These are phyloP conservation scores for Lactarius trivialis DNA, from an alignment of 768 basidiomycete species.

Conservation along the genomic window DNA sequence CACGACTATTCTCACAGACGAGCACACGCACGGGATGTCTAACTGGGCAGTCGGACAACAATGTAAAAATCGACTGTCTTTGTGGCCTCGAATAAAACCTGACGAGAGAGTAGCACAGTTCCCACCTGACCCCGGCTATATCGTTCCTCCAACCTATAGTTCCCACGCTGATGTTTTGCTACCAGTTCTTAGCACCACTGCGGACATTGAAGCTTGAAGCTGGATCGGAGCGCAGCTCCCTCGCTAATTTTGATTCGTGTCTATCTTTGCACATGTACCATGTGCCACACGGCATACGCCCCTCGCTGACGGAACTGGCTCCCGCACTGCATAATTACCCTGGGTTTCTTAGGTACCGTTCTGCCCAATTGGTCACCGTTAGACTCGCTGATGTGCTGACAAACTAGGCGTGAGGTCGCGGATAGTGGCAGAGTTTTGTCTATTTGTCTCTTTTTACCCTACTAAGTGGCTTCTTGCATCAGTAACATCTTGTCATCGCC, in stretches of 20 bases:
- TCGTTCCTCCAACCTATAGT: not conserved
- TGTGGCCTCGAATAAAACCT: not conserved
- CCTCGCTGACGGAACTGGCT: not conserved
- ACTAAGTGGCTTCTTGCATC: not conserved
- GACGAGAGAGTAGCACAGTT: not conserved
- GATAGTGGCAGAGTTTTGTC: not conserved
- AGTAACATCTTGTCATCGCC: not conserved
- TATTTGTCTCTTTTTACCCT: not conserved
- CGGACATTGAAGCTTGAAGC: slow-evolving; percentile 4
- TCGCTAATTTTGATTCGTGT: not conserved
- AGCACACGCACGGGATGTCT: not conserved
- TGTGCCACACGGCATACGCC: not conserved
- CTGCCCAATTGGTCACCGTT: not conserved
- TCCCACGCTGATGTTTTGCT: not conserved
- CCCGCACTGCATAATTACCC: not conserved
- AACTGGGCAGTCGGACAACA: not conserved
- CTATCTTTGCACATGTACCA: not conserved
- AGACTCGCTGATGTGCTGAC: not conserved
- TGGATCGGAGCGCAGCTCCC: not conserved
- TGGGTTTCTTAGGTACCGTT: not conserved
- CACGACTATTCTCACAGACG: not conserved
- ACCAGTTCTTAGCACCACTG: not conserved
- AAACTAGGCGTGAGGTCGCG: not conserved
- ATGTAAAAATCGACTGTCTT: not conserved
- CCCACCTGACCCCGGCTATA: not conserved